phyloP scores from a whole-genome alignment of 129 eudicot species.

The Dittrichia graveolens region DNA sequence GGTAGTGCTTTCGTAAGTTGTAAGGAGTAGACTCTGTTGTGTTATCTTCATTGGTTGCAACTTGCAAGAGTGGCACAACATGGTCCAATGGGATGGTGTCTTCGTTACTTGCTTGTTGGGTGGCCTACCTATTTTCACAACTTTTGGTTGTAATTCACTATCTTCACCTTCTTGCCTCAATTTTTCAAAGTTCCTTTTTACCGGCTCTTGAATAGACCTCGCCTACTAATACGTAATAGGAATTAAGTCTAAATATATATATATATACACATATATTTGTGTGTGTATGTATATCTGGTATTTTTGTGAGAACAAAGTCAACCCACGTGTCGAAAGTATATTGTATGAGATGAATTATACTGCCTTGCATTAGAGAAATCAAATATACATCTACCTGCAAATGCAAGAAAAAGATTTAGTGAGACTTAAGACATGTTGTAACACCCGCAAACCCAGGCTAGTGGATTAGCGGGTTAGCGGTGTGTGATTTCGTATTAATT shows the following conservation, averaged over 20 bases:
- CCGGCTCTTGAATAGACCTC: constrained; percentile 80
- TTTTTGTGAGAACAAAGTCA: neutral
- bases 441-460: too few relatives aligned
- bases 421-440: constrained; percentile 11
- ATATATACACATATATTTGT: neutral
- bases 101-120: constrained; percentile 68
- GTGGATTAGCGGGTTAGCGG: too few relatives aligned
- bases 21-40: constrained; percentile 64
- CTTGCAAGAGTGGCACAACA: constrained; percentile 72
- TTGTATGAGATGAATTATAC: constrained; percentile 71
- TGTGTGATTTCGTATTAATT: too few relatives aligned
- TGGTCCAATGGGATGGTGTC: constrained; percentile 61
- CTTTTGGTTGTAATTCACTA: constrained; percentile 80
- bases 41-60: constrained; percentile 59
- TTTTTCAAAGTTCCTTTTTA: constrained; percentile 77
- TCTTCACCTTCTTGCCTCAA: constrained; percentile 78
- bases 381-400: constrained; percentile 80
- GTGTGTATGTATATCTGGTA: neutral
- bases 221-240: constrained; percentile 57
- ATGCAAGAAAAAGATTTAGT: constrained; percentile 12
- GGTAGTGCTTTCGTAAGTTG: constrained; percentile 58
- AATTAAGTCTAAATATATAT: neutral
- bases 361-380: constrained; percentile 92
- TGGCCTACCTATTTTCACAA: constrained; percentile 84
- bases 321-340: constrained; percentile 82